A percentile compares a stretch with the other conserved stretches of the same genome.
Evolutionary conservation across 2,329 filamentous ascomycete species (phyloP).

Genomic region (Keithomyces neogunnii): DNA sequence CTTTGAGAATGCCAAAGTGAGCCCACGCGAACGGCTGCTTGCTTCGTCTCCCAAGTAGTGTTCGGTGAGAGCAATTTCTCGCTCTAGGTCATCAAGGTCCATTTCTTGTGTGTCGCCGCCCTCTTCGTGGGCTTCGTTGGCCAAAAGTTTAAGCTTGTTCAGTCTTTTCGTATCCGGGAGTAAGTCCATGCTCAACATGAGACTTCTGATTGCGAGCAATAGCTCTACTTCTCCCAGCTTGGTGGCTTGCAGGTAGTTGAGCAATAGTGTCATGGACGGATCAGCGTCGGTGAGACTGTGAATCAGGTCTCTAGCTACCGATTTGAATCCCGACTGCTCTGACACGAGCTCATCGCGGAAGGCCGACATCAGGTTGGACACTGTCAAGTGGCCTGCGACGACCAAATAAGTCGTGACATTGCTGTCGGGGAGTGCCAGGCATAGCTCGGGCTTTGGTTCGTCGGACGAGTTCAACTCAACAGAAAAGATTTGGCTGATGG

Average conservation of each 20-base stretch:
- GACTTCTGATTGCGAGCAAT: constrained; percentile 53
- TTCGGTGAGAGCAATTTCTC: constrained; percentile 60
- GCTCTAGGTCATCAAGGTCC: constrained; percentile 53
- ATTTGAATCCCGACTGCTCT: constrained; percentile 34
- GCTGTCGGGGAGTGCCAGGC: constrained; percentile 37
- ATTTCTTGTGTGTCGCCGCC: constrained; percentile 30
- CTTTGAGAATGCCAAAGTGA: constrained; percentile 62
- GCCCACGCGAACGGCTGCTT: constrained; percentile 50
- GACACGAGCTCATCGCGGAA: constrained; percentile 40
- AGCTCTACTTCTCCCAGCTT: constrained; percentile 59
- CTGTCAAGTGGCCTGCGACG: constrained; percentile 50
- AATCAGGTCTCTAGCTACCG: constrained; percentile 53
- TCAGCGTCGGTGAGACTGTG: constrained; percentile 56
- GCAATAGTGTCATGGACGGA: constrained; percentile 56
- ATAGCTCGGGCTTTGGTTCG: constrained; percentile 21
- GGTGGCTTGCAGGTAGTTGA: constrained; percentile 56
- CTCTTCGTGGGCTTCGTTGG: constrained; percentile 16
- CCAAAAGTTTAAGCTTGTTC: constrained; percentile 23
- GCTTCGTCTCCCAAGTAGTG: constrained; percentile 58
- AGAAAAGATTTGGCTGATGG: constrained; percentile 53
- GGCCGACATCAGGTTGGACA: constrained; percentile 49
- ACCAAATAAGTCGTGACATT: constrained; percentile 51
- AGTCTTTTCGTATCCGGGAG: constrained; percentile 32
- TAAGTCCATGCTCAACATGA: constrained; percentile 63
- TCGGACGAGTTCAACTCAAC: constrained; percentile 38